Conservation (phyloP, 345 rosid species). For the Brassica rapa region DNA sequence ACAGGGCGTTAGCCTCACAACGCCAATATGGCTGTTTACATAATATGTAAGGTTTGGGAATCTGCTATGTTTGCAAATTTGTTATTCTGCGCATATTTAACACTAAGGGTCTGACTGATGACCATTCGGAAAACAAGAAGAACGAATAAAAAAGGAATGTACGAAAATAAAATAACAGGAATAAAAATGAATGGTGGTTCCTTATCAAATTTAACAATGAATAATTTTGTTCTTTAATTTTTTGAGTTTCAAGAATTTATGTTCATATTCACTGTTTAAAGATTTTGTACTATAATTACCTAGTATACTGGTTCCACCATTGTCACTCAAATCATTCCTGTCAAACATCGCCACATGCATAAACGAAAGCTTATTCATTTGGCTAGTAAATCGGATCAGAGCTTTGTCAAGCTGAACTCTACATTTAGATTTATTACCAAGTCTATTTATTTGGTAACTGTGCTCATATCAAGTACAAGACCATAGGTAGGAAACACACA, state of each 20-base stretch:
- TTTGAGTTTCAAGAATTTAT: no score
- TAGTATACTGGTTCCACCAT: no score
- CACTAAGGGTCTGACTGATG: no score
- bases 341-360: not conserved
- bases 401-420: slow-evolving; percentile 13
- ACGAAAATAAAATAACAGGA: no score
- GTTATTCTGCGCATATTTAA: not conserved
- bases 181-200: no score
- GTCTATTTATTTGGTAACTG: slow-evolving; percentile 13
- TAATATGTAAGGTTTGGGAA: not conserved
- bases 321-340: no score
- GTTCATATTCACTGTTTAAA: no score
- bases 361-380: slow-evolving; percentile 13
- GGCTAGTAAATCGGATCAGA: not conserved
- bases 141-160: no score
- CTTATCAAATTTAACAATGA: no score
- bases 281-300: no score
- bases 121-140: no score
- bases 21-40: not conserved
- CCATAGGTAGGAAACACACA: not conserved
- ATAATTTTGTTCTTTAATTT: no score
- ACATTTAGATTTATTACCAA: not conserved
- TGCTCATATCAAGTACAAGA: slow-evolving; percentile 18
- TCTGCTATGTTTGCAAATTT: not conserved
- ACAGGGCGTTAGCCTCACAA: slow-evolving; percentile 30